Evolutionary conservation across 805 yeast genomes (phyloP).

Genomic region (Candida cerambycidarum): DNA sequence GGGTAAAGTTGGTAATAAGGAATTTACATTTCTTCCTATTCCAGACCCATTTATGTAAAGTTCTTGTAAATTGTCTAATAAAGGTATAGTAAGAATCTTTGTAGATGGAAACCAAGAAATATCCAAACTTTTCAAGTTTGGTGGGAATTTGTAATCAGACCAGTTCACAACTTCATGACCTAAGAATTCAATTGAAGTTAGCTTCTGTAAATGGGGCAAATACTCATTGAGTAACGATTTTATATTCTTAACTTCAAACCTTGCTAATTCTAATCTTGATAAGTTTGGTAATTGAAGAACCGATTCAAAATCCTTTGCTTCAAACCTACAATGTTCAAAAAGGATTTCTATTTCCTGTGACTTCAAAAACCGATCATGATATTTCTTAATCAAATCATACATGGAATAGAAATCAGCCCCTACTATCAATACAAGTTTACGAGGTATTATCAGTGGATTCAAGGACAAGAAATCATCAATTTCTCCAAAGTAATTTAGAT

Average conservation of each 20-base stretch:
- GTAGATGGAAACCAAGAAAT: constrained; percentile 34
- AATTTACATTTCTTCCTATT: background rate
- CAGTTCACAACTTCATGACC: constrained; percentile 33
- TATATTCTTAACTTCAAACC: constrained; percentile 19
- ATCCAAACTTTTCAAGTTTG: constrained; percentile 27
- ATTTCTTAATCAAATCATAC: constrained; percentile 22
- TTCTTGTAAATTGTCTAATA: constrained; percentile 23
- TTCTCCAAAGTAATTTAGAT: constrained; percentile 27
- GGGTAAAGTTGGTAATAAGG: constrained; percentile 19
- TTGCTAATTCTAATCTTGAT: constrained; percentile 29
- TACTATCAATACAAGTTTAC: constrained; percentile 24
- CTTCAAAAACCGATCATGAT: constrained; percentile 17
- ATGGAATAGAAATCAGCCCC: constrained; percentile 33
- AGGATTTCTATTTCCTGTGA: constrained; percentile 25
- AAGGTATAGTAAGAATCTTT: constrained; percentile 23
- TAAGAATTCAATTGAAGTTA: constrained; percentile 30
- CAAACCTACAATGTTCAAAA: constrained; percentile 26
- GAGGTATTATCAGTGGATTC: constrained; percentile 30
- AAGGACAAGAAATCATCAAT: constrained; percentile 31
- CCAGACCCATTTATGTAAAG: constrained; percentile 32
- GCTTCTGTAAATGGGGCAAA: constrained; percentile 13
- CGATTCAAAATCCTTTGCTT: constrained; percentile 20
- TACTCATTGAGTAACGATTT: constrained; percentile 2
- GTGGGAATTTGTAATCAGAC: constrained; percentile 28
- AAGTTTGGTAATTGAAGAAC: constrained; percentile 22